A percentile compares a stretch with the other conserved stretches of the same genome.
Conservation (phyloP, 805 yeast species). For the Metschnikowia rubicola region DNA sequence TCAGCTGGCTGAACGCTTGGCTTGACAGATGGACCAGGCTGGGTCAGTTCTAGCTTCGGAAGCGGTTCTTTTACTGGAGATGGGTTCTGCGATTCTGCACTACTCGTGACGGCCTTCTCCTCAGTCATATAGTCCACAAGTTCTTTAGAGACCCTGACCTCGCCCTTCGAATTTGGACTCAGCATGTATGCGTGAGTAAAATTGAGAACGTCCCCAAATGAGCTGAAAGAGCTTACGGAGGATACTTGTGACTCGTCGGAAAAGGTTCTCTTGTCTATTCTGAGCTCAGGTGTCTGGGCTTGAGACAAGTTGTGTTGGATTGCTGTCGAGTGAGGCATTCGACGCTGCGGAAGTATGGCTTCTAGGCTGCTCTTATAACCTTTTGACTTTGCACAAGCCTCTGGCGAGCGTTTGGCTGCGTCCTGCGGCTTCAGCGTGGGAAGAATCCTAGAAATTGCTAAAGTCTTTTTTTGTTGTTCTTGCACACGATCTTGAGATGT, state of each 20-base stretch:
- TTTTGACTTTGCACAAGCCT: too few relatives aligned
- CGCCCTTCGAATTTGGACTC: slow-evolving; percentile 13
- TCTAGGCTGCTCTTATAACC: too few relatives aligned
- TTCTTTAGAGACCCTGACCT: slow-evolving; percentile 10
- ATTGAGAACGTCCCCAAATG: slow-evolving; percentile 28
- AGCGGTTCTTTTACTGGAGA: too few relatives aligned
- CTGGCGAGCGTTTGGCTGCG: too few relatives aligned
- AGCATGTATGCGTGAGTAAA: slow-evolving; percentile 12
- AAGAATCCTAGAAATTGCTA: too few relatives aligned
- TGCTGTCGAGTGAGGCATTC: slow-evolving; percentile 8
- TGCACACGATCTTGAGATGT: too few relatives aligned
- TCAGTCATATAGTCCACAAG: slow-evolving; percentile 4
- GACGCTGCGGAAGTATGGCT: too few relatives aligned
- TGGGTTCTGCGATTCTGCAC: too few relatives aligned
- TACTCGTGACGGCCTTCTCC: not conserved
- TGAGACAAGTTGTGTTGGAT: slow-evolving; percentile 15
- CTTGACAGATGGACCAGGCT: not conserved
- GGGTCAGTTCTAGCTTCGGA: too few relatives aligned
- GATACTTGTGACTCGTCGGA: slow-evolving; percentile 38
- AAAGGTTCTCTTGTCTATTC: slow-evolving; percentile 24
- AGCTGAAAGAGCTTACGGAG: slow-evolving; percentile 36
- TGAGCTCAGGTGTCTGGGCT: slow-evolving; percentile 6
- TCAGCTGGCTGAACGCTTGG: not conserved
- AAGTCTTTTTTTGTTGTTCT: too few relatives aligned
- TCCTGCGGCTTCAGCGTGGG: too few relatives aligned